Percentiles rank a stretch among this genome's conserved stretches.
Evolutionary conservation across 768 basidiomycete species (phyloP).

Genomic region (Scleroderma bovista): DNA sequence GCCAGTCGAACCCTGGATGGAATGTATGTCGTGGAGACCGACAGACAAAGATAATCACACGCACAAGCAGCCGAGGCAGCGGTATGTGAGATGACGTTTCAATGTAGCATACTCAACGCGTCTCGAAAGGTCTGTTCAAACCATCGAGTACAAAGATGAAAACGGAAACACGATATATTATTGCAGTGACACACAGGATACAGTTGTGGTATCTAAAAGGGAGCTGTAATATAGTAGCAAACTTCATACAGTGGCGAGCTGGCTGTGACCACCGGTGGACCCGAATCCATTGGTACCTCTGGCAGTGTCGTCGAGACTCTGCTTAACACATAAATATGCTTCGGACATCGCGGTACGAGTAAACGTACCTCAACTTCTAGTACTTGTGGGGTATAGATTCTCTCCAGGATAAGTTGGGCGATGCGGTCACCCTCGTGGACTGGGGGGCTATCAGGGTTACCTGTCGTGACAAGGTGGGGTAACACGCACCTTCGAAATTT

Average conservation of each 20-base stretch:
- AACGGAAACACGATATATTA: neutral
- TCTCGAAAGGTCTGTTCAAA: too few species aligned
- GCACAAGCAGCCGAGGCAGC: neutral
- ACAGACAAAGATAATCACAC: conserved; percentile 20
- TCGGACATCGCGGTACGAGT: conserved; percentile 1
- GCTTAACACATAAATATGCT: neutral
- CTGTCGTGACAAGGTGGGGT: neutral
- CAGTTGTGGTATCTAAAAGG: neutral
- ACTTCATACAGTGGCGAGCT: conserved; percentile 26
- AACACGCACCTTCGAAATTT: conserved; percentile 76
- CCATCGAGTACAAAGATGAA: too few species aligned
- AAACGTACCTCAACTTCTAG: conserved; percentile 77
- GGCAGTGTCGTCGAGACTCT: conserved; percentile 82
- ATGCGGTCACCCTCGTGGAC: conserved; percentile 94
- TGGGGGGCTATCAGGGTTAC: conserved; percentile 24
- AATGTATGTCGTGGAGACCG: conserved; percentile 59
- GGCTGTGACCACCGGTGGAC: conserved; percentile 82
- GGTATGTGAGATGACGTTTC: neutral
- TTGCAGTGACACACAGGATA: neutral
- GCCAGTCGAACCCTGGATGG: conserved; percentile 44
- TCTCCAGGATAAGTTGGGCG: conserved; percentile 92
- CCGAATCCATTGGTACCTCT: conserved; percentile 89
- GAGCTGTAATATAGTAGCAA: too few species aligned
- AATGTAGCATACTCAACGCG: neutral
- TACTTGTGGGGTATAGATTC: conserved; percentile 80